Evolutionary conservation across 108 stramenopile genomes (phyloP).

Genomic region (Fragilariopsis cylindrus): DNA sequence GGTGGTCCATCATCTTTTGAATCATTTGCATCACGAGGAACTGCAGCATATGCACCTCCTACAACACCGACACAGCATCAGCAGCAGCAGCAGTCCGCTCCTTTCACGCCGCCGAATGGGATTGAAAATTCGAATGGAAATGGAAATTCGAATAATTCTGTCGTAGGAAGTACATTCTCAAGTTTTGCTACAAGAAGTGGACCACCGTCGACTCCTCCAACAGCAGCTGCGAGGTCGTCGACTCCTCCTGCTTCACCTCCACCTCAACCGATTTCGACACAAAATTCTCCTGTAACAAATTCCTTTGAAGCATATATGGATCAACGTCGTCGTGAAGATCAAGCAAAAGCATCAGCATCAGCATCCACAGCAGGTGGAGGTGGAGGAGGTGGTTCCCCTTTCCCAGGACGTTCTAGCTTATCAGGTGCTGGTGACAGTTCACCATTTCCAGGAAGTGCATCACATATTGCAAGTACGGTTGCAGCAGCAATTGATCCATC

Average conservation of each 20-base stretch:
- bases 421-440: too few relatives aligned
- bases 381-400: not conserved
- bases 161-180: not conserved
- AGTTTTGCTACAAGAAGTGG: not conserved
- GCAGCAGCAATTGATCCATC: constrained; percentile 1
- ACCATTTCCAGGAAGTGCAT: not conserved
- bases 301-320: constrained; percentile 16
- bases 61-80: constrained; percentile 2
- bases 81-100: not conserved
- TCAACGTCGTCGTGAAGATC: not conserved
- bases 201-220: not conserved
- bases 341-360: not conserved
- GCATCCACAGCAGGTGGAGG: not conserved
- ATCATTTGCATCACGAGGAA: too few relatives aligned
- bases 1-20: not conserved
- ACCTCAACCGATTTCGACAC: too few relatives aligned
- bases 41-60: not conserved
- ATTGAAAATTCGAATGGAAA: too few relatives aligned
- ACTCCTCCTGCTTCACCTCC: not conserved
- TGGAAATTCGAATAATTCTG: not conserved
- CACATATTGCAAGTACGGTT: not conserved
- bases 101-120: not conserved
- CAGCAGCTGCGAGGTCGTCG: not conserved
- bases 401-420: too few relatives aligned
- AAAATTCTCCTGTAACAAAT: not conserved